Conservation (phyloP, 139 green algal genomes). For the Spirogloea muscicola region DNA sequence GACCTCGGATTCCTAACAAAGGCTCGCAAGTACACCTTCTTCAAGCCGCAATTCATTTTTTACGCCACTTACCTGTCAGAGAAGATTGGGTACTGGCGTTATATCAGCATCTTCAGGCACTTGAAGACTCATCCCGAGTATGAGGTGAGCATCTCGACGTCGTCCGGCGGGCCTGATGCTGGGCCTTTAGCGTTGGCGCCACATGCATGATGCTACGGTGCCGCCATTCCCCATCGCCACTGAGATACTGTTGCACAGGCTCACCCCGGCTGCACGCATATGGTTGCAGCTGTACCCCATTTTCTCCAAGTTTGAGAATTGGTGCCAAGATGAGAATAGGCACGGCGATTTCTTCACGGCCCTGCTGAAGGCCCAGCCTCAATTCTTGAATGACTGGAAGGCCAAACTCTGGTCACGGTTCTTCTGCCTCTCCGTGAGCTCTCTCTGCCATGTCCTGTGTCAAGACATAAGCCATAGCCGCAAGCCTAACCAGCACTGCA, state of each 20-base stretch:
- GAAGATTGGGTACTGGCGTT: conserved; percentile 98
- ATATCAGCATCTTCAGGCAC: conserved; percentile 90
- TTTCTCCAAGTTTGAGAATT: conserved; percentile 99
- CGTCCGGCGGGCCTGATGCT: too few relatives aligned
- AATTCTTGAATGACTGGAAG: conserved; percentile 72
- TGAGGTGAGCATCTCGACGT: too few relatives aligned
- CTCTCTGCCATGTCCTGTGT: too few relatives aligned
- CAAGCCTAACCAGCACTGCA: too few relatives aligned
- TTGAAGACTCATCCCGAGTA: conserved; percentile 93
- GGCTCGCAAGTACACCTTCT: conserved; percentile 89
- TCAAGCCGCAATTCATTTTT: conserved; percentile 99
- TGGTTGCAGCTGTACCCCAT: conserved; percentile 86
- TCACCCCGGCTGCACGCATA: too few relatives aligned
- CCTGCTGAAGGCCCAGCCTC: conserved; percentile 78
- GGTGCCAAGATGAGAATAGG: conserved; percentile 82
- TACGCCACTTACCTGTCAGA: conserved; percentile 95
- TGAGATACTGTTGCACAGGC: too few relatives aligned
- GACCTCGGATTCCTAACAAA: conserved; percentile 99
- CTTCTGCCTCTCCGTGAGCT: conserved; percentile 95
- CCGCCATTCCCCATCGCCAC: too few relatives aligned
- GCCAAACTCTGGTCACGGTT: conserved; percentile 90
- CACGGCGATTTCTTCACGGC: conserved; percentile 88
- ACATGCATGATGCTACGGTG: too few relatives aligned
- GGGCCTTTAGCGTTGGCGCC: too few relatives aligned
- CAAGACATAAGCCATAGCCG: too few relatives aligned